Conservation (phyloP, 306 rosid genomes). For the Quercus suber region DNA sequence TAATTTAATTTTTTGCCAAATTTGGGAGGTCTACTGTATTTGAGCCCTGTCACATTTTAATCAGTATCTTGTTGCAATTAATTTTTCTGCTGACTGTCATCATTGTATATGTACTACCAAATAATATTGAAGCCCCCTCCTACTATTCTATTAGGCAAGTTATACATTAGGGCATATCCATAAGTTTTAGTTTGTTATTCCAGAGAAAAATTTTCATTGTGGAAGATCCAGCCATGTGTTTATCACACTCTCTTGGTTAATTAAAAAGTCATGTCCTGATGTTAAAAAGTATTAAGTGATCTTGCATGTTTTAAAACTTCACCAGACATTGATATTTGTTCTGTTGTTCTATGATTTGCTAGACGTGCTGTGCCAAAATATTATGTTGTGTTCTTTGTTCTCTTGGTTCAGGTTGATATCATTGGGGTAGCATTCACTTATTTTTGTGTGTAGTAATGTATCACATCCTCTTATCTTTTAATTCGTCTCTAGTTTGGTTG, state of each 20-base stretch:
- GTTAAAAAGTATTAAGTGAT: background rate
- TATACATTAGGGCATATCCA: background rate
- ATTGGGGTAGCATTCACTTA: background rate
- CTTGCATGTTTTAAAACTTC: background rate
- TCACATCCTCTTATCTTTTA: background rate
- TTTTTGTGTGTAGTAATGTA: background rate
- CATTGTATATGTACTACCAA: background rate
- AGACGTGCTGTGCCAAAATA: background rate
- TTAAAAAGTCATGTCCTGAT: background rate
- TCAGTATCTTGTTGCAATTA: conserved; percentile 9
- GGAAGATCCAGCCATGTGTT: background rate
- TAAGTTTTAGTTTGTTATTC: background rate
- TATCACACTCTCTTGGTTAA: background rate
- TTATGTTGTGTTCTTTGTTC: background rate
- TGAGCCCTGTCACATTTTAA: conserved; percentile 7
- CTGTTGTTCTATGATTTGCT: background rate
- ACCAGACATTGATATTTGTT: conserved; percentile 2
- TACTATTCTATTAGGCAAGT: background rate
- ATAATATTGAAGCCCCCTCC: too few relatives aligned
- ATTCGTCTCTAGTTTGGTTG: background rate
- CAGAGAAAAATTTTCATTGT: background rate
- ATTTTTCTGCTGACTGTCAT: conserved; percentile 6
- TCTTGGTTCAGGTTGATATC: background rate
- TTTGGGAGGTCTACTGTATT: conserved; percentile 5
- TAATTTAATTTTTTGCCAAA: background rate